phyloP scores from a whole-genome alignment of 768 basidiomycete genomes.

The Suillus alpinus region DNA sequence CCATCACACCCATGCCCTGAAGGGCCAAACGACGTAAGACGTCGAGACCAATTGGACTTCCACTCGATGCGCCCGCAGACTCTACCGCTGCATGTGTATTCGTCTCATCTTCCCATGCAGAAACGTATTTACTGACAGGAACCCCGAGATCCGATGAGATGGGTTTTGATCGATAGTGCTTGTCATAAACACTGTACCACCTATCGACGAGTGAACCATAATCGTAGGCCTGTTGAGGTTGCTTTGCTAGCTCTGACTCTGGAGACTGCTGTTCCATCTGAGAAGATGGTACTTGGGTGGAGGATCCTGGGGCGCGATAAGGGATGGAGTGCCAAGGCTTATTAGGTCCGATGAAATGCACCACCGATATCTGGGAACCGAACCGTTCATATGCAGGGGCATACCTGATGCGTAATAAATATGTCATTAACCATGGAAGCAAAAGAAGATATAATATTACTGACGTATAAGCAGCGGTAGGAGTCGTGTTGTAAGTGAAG shows the following conservation, averaged over 20 bases:
- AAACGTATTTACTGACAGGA: constrained; percentile 62
- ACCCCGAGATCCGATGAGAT: constrained; percentile 46
- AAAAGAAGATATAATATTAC: constrained; percentile 32
- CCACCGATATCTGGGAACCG: constrained; percentile 78
- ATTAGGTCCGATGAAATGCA: constrained; percentile 94
- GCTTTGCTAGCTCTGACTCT: constrained; percentile 10
- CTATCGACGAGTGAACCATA: constrained; percentile 82
- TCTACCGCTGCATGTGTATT: neutral
- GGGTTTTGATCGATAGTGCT: constrained; percentile 68
- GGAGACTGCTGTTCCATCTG: constrained; percentile 28
- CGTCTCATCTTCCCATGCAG: constrained; percentile 66
- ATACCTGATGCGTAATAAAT: constrained; percentile 55
- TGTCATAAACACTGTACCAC: constrained; percentile 92
- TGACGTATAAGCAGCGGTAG: constrained; percentile 94
- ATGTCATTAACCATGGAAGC: constrained; percentile 23
- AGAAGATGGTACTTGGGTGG: constrained; percentile 23
- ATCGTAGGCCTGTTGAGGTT: constrained; percentile 55
- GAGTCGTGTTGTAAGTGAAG: constrained; percentile 98
- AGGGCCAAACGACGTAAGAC: constrained; percentile 35
- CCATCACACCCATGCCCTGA: constrained; percentile 25
- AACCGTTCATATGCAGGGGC: constrained; percentile 96
- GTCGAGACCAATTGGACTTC: constrained; percentile 37
- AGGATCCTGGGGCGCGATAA: constrained; percentile 60
- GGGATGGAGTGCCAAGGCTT: constrained; percentile 89
- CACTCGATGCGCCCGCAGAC: constrained; percentile 3